phyloP scores from a whole-genome alignment of 108 stramenopile species.

The Stephanodiscus minutulus region DNA sequence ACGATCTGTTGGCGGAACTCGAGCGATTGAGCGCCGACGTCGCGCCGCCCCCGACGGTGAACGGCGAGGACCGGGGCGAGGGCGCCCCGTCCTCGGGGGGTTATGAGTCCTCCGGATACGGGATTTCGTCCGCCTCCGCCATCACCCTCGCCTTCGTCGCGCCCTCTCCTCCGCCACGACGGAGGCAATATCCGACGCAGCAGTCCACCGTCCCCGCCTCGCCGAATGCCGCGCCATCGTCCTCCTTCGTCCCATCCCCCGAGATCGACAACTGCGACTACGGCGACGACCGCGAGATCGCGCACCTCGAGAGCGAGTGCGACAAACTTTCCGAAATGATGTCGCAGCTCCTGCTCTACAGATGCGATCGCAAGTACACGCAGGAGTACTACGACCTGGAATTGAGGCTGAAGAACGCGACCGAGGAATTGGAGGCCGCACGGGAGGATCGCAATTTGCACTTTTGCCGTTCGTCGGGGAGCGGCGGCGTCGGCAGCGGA shows the following conservation, averaged over 20 bases:
- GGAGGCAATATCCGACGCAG: not conserved
- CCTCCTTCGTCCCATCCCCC: too few species aligned
- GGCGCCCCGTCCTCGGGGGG: too few species aligned
- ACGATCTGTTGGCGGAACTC: not conserved
- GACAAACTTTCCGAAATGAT: conserved; percentile 4
- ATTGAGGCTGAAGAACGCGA: conserved; percentile 16
- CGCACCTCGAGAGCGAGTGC: conserved; percentile 22
- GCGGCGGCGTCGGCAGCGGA: not conserved
- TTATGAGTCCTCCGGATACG: too few species aligned
- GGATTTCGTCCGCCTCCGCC: not conserved
- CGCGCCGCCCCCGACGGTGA: too few species aligned
- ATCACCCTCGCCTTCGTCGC: not conserved
- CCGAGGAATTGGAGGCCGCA: conserved; percentile 31
- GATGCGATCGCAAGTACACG: conserved; percentile 11
- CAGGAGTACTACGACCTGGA: conserved; percentile 19
- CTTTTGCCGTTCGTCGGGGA: not conserved
- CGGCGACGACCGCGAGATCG: conserved; percentile 20
- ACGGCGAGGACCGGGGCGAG: not conserved
- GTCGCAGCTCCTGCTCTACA: not conserved
- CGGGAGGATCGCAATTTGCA: conserved; percentile 32
- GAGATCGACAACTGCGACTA: not conserved
- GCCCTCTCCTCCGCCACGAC: too few species aligned
- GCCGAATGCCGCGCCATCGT: too few species aligned
- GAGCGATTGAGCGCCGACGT: not conserved
- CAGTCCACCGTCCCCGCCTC: not conserved